Evolutionary conservation across 2,329 filamentous ascomycete species (phyloP), one percentile per base, ranked within the genome.

Genomic region (Pseudogymnoascus sp.): DNA sequence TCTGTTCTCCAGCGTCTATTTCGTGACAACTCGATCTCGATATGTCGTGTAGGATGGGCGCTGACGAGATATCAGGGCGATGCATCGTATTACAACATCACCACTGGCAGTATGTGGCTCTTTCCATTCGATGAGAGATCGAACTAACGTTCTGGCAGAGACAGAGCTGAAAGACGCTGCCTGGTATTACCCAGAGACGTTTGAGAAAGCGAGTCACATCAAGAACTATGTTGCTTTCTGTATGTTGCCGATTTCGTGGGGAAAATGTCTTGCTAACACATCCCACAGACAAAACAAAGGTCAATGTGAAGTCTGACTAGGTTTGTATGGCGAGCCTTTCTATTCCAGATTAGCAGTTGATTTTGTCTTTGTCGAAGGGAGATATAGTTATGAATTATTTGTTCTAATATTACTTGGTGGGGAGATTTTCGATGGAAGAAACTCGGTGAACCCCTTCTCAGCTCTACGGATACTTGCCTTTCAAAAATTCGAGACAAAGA

Each of bases 61-160:
- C n/a, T 53, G n/a, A 53, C 47, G 1, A 20, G 47, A 4, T 5
- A 18, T n/a, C 3, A 53, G 47, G 78, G 78, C 38, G 68, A 73
- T 47, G 77, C 78, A 3, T 73, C 70, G 6, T 80, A 80, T 68
- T 80, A 80, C 68, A 78, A 72, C 11, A 73, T 80, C 47, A 75
- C 72, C 14, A 71, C 76, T 35, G 74, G 76, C 57, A 73, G 72
- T 70, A 30, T 59, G 68, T 59, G 5, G 2, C 43, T 43, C 30
- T n/a, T 22, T 4, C 15, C 14, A 20, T 36, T 37, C 60, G 9
- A 60, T 39, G 14, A 8, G 11, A 9, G 11, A 64, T 59, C 1
- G 39, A 22, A 28, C 15, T 38, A 6, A 60, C 35, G 12, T 62
- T 71, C 70, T 30, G 70, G 64, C 22, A 74, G 73, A 68, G 65